Conservation (phyloP, 2,329 filamentous ascomycete species). For the Colletotrichum viniferum region DNA sequence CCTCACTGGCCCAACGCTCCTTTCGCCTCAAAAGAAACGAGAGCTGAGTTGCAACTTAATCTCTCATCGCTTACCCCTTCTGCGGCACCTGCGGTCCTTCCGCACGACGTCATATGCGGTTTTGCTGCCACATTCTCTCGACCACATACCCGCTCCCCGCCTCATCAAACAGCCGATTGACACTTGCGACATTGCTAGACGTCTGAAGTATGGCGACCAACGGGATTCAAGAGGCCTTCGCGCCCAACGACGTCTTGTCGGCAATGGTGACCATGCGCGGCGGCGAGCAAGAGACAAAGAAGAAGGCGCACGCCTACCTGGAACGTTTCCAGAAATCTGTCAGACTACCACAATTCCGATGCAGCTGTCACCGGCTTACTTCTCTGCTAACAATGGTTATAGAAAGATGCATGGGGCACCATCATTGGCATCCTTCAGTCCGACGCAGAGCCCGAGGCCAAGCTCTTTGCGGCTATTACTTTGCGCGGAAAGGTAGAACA, state of each 20-base stretch:
- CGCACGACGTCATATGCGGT: neutral
- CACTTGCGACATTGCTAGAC: neutral
- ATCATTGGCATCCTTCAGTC: conserved; percentile 88
- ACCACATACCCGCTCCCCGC: neutral
- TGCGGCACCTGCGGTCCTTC: neutral
- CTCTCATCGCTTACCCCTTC: neutral
- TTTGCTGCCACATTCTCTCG: neutral
- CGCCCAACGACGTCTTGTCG: conserved; percentile 76
- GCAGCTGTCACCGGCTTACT: neutral
- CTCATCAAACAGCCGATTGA: neutral
- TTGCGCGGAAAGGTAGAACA: conserved; percentile 90
- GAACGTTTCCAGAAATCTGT: conserved; percentile 99
- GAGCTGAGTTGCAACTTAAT: neutral
- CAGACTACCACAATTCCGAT: conserved; percentile 42
- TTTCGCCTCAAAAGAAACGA: neutral
- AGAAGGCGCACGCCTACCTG: conserved; percentile 87
- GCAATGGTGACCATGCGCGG: conserved; percentile 93
- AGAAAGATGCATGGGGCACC: conserved; percentile 91
- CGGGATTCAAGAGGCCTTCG: conserved; percentile 72
- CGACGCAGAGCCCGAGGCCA: conserved; percentile 79
- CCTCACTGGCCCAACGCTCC: conserved; percentile 7
- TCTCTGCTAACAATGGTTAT: conserved; percentile 17
- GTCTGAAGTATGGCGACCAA: conserved; percentile 66
- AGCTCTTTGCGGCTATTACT: conserved; percentile 95
- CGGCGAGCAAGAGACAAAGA: conserved; percentile 81